These are phyloP conservation scores for Ensete ventricosum DNA, from an alignment of 176 grass and related monocot genomes.

Conservation along the genomic window DNA sequence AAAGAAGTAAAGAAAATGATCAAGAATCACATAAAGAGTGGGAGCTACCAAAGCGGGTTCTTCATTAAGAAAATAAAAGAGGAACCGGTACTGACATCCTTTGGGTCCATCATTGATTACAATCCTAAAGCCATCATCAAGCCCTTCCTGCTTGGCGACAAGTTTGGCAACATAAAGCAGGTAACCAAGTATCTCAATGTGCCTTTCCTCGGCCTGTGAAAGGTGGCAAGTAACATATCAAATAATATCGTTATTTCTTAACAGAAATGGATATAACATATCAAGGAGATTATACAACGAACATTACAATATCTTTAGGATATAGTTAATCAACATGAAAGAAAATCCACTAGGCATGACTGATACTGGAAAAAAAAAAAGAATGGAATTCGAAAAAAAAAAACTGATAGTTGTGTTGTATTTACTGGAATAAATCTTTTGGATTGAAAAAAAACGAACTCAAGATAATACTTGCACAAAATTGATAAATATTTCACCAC, in stretches of 20 bases:
- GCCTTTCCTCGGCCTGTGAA: slow-evolving; percentile 58
- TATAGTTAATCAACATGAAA: too few relatives aligned
- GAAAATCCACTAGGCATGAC: too few relatives aligned
- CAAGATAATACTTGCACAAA: too few relatives aligned
- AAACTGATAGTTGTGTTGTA: too few relatives aligned
- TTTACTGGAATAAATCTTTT: too few relatives aligned
- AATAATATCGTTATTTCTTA: background rate
- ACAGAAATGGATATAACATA: background rate
- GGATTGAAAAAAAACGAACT: too few relatives aligned
- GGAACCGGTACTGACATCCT: slow-evolving; percentile 36
- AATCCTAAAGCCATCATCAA: slow-evolving; percentile 57
- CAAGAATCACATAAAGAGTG: background rate
- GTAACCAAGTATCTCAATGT: slow-evolving; percentile 40
- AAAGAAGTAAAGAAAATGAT: background rate
- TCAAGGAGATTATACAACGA: background rate
- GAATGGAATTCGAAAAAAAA: too few relatives aligned
- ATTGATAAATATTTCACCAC: too few relatives aligned
- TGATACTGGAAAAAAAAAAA: too few relatives aligned
- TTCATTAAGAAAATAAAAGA: background rate
- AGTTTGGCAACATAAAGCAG: slow-evolving; percentile 54
- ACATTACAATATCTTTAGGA: too few relatives aligned
- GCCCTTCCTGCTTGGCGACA: slow-evolving; percentile 54
- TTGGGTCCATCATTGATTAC: slow-evolving; percentile 55
- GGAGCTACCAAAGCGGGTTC: background rate
- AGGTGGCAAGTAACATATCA: background rate